These are phyloP conservation scores for Colletotrichum limetticola DNA, from an alignment of 2,329 filamentous ascomycete species.

Conservation along the genomic window DNA sequence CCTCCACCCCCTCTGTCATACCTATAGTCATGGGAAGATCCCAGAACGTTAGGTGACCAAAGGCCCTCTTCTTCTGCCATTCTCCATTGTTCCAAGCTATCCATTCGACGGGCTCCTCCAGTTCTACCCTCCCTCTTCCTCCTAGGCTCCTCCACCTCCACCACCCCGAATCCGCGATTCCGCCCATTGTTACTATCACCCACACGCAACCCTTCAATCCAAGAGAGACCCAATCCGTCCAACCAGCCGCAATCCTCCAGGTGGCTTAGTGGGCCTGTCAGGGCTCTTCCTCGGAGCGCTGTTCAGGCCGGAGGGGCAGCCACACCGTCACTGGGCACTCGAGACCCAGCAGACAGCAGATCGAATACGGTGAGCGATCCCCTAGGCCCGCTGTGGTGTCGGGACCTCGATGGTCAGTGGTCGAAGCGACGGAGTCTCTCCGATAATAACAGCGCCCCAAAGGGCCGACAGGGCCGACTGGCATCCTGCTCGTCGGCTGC, in stretches of 20 bases:
- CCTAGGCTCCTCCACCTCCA: not conserved
- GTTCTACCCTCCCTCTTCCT: not conserved
- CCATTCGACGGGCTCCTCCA: not conserved
- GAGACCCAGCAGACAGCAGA: not conserved
- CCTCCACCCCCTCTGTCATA: too few species aligned
- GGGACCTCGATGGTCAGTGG: not conserved
- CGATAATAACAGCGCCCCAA: slow-evolving; percentile 18
- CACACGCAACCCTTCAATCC: slow-evolving; percentile 7
- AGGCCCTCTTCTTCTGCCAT: slow-evolving; percentile 1
- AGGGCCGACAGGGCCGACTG: slow-evolving; percentile 25
- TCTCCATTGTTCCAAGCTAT: not conserved
- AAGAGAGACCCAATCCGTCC: not conserved
- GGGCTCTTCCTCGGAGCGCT: slow-evolving; percentile 22
- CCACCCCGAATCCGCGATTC: slow-evolving; percentile 3
- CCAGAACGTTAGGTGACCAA: not conserved
- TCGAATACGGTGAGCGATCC: slow-evolving; percentile 13
- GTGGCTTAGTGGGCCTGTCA: slow-evolving; percentile 11
- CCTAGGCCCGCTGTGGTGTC: slow-evolving; percentile 10
- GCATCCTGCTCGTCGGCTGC: slow-evolving; percentile 13
- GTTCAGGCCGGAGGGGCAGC: not conserved
- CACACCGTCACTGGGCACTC: not conserved
- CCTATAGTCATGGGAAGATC: not conserved
- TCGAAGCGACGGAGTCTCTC: slow-evolving; percentile 10
- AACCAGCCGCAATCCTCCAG: slow-evolving; percentile 24
- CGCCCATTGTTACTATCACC: slow-evolving; percentile 2